These are phyloP conservation scores for barrel medic (Medicago truncatula) DNA, from an alignment of 306 rosid species.

Conservation along the genomic window DNA sequence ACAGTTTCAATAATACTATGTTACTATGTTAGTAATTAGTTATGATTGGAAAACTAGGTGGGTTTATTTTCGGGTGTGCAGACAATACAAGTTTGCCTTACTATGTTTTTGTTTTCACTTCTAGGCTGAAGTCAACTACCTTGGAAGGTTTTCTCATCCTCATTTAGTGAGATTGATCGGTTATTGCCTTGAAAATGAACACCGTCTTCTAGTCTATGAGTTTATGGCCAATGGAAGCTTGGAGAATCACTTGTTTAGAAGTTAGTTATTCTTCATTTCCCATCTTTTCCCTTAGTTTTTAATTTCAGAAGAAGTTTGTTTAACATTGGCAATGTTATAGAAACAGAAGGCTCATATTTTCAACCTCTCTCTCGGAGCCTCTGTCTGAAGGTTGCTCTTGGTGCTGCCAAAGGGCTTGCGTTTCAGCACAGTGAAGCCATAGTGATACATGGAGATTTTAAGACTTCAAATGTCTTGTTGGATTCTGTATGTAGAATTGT, in stretches of 20 bases:
- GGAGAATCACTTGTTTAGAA: conserved; percentile 68
- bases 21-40: no score
- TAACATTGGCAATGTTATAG: conserved; percentile 10
- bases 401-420: conserved; percentile 72
- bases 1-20: no score
- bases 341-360: conserved; percentile 61
- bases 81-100: no score
- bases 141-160: conserved; percentile 65
- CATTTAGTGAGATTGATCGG: conserved; percentile 68
- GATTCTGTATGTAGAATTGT: conserved; percentile 66
- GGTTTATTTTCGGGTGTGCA: no score
- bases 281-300: neutral
- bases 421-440: conserved; percentile 58
- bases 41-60: no score
- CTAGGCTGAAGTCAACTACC: conserved; percentile 68
- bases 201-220: conserved; percentile 60
- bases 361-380: conserved; percentile 73
- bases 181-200: conserved; percentile 64
- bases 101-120: conserved; percentile 31
- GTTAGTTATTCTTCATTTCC: conserved; percentile 44
- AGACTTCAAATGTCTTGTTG: conserved; percentile 66
- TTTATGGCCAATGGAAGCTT: conserved; percentile 71
- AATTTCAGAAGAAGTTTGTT: neutral
- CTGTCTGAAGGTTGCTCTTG: conserved; percentile 69
- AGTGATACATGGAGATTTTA: conserved; percentile 67